Evolutionary conservation across 2,329 filamentous ascomycete species (phyloP), one percentile per base, ranked within the genome.

Genomic region (Fonsecaea erecta): DNA sequence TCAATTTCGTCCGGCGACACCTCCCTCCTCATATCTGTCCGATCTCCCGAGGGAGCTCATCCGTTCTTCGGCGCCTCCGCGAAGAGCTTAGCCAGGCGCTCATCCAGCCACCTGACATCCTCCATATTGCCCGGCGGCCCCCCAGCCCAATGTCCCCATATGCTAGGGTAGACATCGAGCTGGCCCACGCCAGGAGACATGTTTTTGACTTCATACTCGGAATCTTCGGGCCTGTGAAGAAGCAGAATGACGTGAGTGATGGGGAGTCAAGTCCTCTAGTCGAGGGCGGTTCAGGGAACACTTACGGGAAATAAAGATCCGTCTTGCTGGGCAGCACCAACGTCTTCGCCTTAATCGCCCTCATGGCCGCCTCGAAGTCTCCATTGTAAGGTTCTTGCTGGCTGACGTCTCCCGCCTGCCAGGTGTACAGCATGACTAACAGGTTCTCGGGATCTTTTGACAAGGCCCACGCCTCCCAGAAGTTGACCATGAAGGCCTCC

Each of bases 301-400:
- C 84, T 77, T 74, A 87, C 81, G 91, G 89, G 70, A 95, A 94
- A 74, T 94, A 94, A 3, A 94, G 80, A 73, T 94, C 91, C 0
- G 90, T 93, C 74, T 90, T 86, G 24, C 82, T 78, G 0, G 91
- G 91, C 14, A 93, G 75, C 2, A 94, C 88, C 48, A 94, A 77
- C 0, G 85, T 87, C 71, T 87, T 91, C 0, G 90, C 88, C 74
- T 89, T 90, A 75, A 94, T 92, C 2, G 81, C 83, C 53, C 82
- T 80, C 85, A 94, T 83, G 0, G 89, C 87, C 60, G 83, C 82
- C 64, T 84, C 82, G 68, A 92, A 89, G 67, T 90, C 78, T 1
- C 85, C 87, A 64, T 88, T 83, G 68, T 90, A 93, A 2, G 86
- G 88, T 61, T 87, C 82, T 72, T 92, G 89, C 4, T 84, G 77